These are phyloP conservation scores for Carallia pectinifolia DNA, from an alignment of 345 rosid species.

Conservation along the genomic window DNA sequence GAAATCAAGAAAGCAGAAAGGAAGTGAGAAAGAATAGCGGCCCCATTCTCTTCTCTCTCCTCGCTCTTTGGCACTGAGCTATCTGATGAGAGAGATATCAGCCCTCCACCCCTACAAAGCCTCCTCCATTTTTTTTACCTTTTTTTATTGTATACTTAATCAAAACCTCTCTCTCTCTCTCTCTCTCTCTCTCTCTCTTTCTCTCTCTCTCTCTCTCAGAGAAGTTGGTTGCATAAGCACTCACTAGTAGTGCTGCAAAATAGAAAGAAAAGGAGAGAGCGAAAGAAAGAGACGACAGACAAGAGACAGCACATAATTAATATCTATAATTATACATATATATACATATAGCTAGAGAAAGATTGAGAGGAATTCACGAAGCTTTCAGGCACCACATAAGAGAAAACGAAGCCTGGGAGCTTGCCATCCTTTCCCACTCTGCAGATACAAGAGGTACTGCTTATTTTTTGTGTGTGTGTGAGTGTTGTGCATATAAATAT, in stretches of 20 bases:
- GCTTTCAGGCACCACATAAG: constrained; percentile 43
- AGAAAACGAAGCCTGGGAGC: constrained; percentile 65
- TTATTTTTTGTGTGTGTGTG: not conserved
- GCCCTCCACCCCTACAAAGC: not conserved
- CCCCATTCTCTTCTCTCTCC: constrained; percentile 26
- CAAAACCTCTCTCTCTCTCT: constrained; percentile 5
- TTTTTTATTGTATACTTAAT: constrained; percentile 16
- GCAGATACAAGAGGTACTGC: constrained; percentile 48
- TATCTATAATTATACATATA: not conserved
- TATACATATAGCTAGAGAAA: not conserved
- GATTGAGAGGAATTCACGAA: constrained; percentile 28
- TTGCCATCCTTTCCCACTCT: constrained; percentile 45
- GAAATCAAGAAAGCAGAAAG: too few species aligned
- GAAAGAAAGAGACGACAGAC: constrained; percentile 41
- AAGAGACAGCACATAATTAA: constrained; percentile 13
- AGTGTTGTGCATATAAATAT: not conserved
- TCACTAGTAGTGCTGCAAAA: constrained; percentile 26
- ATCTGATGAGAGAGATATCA: constrained; percentile 31
- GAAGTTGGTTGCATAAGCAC: constrained; percentile 21
- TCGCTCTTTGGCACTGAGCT: constrained; percentile 26
- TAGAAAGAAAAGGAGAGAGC: constrained; percentile 43
- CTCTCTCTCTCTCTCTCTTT: too few species aligned
- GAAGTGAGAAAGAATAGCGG: constrained; percentile 23
- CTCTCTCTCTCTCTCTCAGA: constrained; percentile 8
- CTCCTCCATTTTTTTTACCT: constrained; percentile 19